Evolutionary conservation across 164 flowering plant species (phyloP).

Genomic region (Liquidambar formosana): DNA sequence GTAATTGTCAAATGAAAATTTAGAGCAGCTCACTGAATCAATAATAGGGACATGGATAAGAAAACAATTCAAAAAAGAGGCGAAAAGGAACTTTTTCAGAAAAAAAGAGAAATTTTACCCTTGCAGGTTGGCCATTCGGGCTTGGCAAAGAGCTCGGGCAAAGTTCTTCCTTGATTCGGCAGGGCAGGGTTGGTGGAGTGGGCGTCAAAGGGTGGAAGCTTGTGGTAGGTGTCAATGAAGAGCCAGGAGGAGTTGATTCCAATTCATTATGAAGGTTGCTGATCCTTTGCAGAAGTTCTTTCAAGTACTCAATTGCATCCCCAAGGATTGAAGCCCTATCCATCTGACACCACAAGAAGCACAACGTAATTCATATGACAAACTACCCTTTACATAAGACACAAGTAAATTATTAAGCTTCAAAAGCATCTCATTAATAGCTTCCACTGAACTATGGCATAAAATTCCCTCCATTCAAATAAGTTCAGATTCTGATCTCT

Average conservation of each 20-base stretch:
- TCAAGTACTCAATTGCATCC: conserved; percentile 74
- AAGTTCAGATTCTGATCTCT: not conserved
- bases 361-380: not conserved
- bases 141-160: conserved; percentile 54
- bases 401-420: not conserved
- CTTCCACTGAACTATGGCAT: not conserved
- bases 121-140: conserved; percentile 61
- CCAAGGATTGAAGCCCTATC: conserved; percentile 84
- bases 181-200: conserved; percentile 49
- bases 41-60: not conserved
- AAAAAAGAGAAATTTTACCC: conserved; percentile 32
- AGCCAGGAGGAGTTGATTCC: conserved; percentile 54
- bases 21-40: not conserved
- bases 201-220: conserved; percentile 59
- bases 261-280: conserved; percentile 62
- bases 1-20: conserved; percentile 2
- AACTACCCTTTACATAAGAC: not conserved
- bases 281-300: conserved; percentile 65
- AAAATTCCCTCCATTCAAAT: too few species aligned
- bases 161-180: conserved; percentile 67
- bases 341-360: conserved; percentile 42
- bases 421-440: not conserved
- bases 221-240: conserved; percentile 37
- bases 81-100: not conserved
- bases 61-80: not conserved